These are phyloP conservation scores for Buxus sempervirens DNA, from an alignment of 164 flowering plant genomes.

Conservation along the genomic window DNA sequence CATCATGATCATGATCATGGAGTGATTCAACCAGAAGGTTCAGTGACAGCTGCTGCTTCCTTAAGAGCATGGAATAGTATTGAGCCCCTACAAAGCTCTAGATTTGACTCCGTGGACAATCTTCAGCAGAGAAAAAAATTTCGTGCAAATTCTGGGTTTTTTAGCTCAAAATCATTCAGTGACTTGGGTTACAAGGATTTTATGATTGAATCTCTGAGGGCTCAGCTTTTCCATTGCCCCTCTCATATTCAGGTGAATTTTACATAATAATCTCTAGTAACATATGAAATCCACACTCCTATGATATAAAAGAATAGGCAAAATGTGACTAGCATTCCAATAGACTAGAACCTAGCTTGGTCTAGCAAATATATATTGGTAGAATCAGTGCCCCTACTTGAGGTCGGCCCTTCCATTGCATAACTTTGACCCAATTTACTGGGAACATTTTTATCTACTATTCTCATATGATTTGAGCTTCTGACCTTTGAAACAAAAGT, in stretches of 20 bases:
- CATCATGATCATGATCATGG: constrained; percentile 17
- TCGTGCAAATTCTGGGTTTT: constrained; percentile 45
- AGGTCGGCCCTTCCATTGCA: no score
- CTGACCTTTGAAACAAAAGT: no score
- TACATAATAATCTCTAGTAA: background rate
- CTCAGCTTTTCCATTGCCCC: constrained; percentile 51
- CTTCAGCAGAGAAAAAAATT: constrained; percentile 20
- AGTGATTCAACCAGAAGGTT: constrained; percentile 11
- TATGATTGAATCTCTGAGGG: constrained; percentile 59
- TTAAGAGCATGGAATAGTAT: constrained; percentile 57
- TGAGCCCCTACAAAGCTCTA: constrained; percentile 17
- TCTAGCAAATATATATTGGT: background rate
- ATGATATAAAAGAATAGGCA: background rate
- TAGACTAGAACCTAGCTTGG: background rate
- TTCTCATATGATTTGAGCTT: no score
- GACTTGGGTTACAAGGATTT: constrained; percentile 67
- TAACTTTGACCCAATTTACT: background rate
- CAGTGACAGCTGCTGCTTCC: constrained; percentile 28
- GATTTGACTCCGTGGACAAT: constrained; percentile 18
- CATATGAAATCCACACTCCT: background rate
- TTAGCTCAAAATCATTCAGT: constrained; percentile 61
- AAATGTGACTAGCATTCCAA: background rate
- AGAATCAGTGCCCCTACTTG: background rate
- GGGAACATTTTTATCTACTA: no score
- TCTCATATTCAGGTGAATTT: constrained; percentile 89